A percentile compares a stretch with the other conserved stretches of the same genome.
phyloP scores from a whole-genome alignment of 768 basidiomycete genomes.

The Mycena olivaceomarginata region DNA sequence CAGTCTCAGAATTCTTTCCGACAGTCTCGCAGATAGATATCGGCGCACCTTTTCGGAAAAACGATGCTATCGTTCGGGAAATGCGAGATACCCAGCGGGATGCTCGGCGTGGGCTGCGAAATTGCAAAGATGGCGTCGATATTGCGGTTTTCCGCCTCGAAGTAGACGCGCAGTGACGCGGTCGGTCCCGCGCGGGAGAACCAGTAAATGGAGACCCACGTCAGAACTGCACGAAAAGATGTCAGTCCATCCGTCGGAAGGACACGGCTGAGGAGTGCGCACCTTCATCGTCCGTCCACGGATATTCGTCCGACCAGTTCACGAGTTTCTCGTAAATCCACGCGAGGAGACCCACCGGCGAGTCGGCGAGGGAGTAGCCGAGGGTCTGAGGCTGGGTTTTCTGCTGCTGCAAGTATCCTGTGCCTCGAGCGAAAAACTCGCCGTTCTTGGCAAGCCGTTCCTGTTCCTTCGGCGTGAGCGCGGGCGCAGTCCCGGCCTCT shows the following conservation, averaged over 20 bases:
- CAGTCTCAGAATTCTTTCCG: too few relatives aligned
- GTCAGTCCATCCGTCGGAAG: too few relatives aligned
- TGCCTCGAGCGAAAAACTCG: background rate
- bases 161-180: background rate
- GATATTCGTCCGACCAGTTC: background rate
- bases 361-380: background rate
- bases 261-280: too few relatives aligned
- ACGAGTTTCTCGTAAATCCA: background rate
- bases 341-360: background rate
- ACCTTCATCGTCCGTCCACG: background rate
- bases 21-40: background rate
- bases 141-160: background rate
- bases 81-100: background rate
- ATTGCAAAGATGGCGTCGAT: background rate
- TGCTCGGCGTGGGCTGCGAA: background rate
- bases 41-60: background rate
- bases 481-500: background rate
- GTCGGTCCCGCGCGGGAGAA: background rate
- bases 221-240: background rate
- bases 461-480: background rate
- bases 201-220: background rate
- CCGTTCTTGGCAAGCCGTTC: background rate
- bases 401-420: background rate
- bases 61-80: background rate
- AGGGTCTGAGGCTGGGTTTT: background rate